phyloP scores from a whole-genome alignment of 2,329 filamentous ascomycete species.

The Parasarocladium wereldwijsianum region DNA sequence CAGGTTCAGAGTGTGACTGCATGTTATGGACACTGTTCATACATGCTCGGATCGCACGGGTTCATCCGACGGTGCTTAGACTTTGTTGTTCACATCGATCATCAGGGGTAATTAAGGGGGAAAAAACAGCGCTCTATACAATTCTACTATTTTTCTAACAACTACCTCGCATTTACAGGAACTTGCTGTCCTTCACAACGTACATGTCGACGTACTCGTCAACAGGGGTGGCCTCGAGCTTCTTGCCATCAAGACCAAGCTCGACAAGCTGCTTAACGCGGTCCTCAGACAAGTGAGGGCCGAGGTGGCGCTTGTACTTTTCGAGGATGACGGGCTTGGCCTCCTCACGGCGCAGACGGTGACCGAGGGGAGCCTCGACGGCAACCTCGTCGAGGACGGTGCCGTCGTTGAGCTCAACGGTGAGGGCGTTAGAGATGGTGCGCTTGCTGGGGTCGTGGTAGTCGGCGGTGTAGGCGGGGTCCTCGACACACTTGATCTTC shows the following conservation, averaged over 20 bases:
- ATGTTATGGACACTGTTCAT: no score
- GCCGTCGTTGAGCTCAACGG: conserved; percentile 87
- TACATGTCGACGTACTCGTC: conserved; percentile 91
- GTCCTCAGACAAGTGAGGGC: conserved; percentile 62
- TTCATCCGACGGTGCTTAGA: no score
- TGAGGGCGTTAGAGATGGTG: conserved; percentile 94
- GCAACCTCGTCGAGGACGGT: conserved; percentile 81
- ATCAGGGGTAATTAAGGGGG: no score
- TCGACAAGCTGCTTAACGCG: conserved; percentile 73
- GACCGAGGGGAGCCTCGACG: conserved; percentile 87
- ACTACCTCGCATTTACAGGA: conserved; percentile 18
- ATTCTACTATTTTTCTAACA: conserved; percentile 1
- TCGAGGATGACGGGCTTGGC: conserved; percentile 92
- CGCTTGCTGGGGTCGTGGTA: conserved; percentile 91
- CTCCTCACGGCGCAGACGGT: conserved; percentile 82
- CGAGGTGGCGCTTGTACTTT: conserved; percentile 90
- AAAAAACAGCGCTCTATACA: no score
- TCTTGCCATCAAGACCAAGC: conserved; percentile 59
- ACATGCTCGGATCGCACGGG: no score
- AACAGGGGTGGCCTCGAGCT: conserved; percentile 66
- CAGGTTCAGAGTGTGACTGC: no score
- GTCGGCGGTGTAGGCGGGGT: conserved; percentile 83
- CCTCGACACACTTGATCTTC: conserved; percentile 93
- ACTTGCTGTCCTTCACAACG: conserved; percentile 46
- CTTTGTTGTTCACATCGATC: no score